phyloP scores from a whole-genome alignment of 352 stramenopile genomes.

The Phytophthora ohioensis region DNA sequence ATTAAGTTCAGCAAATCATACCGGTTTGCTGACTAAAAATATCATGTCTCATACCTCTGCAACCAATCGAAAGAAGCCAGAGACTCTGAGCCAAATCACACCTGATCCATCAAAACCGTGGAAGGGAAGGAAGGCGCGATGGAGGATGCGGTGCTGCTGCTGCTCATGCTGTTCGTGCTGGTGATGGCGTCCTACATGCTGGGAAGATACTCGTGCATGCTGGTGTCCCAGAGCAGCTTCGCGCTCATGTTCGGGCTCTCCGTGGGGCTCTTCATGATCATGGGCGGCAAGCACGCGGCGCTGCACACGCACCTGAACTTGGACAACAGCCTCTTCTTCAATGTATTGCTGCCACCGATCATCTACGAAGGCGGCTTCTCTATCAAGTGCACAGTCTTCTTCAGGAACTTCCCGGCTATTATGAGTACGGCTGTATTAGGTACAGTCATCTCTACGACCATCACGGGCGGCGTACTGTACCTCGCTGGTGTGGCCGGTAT shows the following conservation, averaged over 20 bases:
- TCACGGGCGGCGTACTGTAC: constrained; percentile 80
- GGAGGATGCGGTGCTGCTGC: constrained; percentile 85
- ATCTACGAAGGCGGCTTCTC: constrained; percentile 91
- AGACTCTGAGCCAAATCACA: constrained; percentile 14
- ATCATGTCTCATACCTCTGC: constrained; percentile 14
- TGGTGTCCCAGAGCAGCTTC: constrained; percentile 89
- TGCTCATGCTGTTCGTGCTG: constrained; percentile 88
- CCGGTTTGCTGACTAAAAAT: constrained; percentile 23
- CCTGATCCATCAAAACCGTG: neutral
- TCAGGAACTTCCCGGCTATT: constrained; percentile 88
- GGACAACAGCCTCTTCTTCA: constrained; percentile 90
- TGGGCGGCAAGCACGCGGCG: constrained; percentile 66
- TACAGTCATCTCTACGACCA: constrained; percentile 79
- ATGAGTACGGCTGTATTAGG: constrained; percentile 86
- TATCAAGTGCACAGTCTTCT: constrained; percentile 87
- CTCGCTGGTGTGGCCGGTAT: constrained; percentile 63
- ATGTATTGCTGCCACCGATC: constrained; percentile 86
- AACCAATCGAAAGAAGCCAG: constrained; percentile 24
- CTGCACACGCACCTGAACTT: constrained; percentile 86
- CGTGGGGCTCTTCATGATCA: constrained; percentile 76
- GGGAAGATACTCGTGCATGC: constrained; percentile 84
- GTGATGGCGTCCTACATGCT: constrained; percentile 91
- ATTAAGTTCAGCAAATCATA: constrained; percentile 33
- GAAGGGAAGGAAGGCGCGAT: constrained; percentile 39
- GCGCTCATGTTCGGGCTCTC: constrained; percentile 83